Evolutionary conservation across 2,329 filamentous ascomycete genomes (phyloP).

Genomic region (Aspergillus aculeatus): DNA sequence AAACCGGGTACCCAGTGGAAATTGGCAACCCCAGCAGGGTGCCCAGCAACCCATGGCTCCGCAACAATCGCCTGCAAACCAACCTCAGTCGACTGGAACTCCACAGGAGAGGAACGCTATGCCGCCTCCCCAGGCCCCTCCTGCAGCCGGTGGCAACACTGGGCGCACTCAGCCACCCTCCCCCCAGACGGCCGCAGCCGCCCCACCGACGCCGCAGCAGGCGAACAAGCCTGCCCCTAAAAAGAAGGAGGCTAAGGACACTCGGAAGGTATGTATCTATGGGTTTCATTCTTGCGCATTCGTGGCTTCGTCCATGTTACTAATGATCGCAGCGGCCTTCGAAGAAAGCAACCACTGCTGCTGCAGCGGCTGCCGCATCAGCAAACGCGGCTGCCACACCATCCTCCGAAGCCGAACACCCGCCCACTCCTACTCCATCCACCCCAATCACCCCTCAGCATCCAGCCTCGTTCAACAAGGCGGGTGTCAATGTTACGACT

Average conservation of each 20-base stretch:
- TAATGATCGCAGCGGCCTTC: conserved; percentile 37
- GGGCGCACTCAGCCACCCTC: conserved; percentile 45
- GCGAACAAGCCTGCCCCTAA: conserved; percentile 58
- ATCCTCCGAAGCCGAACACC: conserved; percentile 47
- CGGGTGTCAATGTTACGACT: conserved; percentile 36
- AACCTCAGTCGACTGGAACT: conserved; percentile 52
- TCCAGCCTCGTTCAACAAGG: conserved; percentile 46
- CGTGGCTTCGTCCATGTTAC: conserved; percentile 8
- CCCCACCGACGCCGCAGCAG: conserved; percentile 63
- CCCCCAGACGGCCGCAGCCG: conserved; percentile 45
- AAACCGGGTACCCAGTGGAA: conserved; percentile 41
- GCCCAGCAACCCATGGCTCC: conserved; percentile 48
- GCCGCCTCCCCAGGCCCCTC: conserved; percentile 50
- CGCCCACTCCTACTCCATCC: conserved; percentile 49
- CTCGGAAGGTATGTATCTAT: conserved; percentile 47
- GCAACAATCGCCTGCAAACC: conserved; percentile 44
- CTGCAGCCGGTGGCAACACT: conserved; percentile 38
- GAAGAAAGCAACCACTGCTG: conserved; percentile 40
- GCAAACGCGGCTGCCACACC: conserved; percentile 45
- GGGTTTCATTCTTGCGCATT: not conserved
- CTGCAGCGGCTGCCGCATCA: conserved; percentile 32
- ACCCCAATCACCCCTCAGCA: conserved; percentile 51
- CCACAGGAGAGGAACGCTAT: conserved; percentile 57
- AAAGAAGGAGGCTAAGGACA: conserved; percentile 58
- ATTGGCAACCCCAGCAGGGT: conserved; percentile 42